A percentile compares a stretch with the other conserved stretches of the same genome.
Evolutionary conservation across 139 green algal species (phyloP).

Genomic region (Mesotaenium endlicherianum): DNA sequence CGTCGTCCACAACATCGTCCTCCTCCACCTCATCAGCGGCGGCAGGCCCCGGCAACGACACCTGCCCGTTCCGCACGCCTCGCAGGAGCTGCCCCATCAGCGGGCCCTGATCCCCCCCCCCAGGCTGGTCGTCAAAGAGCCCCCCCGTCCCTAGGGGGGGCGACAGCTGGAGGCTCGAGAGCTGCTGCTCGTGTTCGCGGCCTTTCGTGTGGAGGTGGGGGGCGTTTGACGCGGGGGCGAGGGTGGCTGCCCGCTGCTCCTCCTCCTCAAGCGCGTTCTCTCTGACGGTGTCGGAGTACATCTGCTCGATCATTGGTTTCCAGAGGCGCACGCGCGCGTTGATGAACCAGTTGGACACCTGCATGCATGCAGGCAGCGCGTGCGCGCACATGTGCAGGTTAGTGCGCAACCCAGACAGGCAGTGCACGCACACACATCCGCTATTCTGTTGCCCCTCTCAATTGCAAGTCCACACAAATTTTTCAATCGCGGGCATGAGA

Average conservation of each 20-base stretch:
- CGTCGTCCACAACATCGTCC: too few species aligned
- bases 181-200: neutral
- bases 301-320: slow-evolving; percentile 54
- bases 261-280: slow-evolving; percentile 6
- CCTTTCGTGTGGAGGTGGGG: neutral
- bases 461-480: neutral
- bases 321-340: slow-evolving; percentile 57
- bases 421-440: neutral
- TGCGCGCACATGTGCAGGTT: neutral
- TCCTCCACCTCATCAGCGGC: too few species aligned
- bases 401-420: neutral
- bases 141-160: neutral
- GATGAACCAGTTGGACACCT: slow-evolving; percentile 62
- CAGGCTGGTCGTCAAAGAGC: slow-evolving; percentile 1
- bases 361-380: neutral
- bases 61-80: too few species aligned
- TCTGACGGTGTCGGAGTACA: slow-evolving; percentile 36
- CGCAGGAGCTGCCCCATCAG: too few species aligned
- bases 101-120: neutral
- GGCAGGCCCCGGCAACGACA: too few species aligned
- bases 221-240: too few species aligned
- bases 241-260: neutral
- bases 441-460: too few species aligned
- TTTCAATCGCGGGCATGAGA: neutral
- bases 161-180: neutral